Evolutionary conservation across 2,329 filamentous ascomycete genomes (phyloP), one percentile per base, ranked within the genome.

Genomic region (Aspergillus pseudoglaucus): DNA sequence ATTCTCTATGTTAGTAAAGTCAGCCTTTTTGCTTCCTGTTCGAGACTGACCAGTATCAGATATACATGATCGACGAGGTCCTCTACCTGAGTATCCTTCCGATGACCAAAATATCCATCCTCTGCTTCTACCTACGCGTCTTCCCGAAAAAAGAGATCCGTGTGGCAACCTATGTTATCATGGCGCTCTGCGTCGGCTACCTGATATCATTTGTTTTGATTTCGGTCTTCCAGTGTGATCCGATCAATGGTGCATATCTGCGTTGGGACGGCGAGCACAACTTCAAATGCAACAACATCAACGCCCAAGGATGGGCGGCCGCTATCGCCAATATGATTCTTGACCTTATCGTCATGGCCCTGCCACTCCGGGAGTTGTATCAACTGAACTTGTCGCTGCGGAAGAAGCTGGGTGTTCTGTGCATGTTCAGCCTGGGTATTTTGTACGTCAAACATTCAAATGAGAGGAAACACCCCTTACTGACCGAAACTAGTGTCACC

Each of bases 121-220:
- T 68, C 5, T 66, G 59, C 25, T 55, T 66, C 18, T 75, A 75
- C 46, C 60, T 76, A 14, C 47, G 70, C 2, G 61, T 75, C 9
- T 72, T 76, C 17, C 64, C 77, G 6, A 58, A 51, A 1, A 50
- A 49, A 38, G 69, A 66, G 46, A 48, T 72, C 14, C 60, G 70
- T 10, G 48, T 59, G 1, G 53, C 44, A 6, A 55, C 60, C 3
- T 69, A 62, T 20, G 45, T 62, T 14, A 59, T 59, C 0, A 61
- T 72, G 9, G 65, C 56, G 3, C 47, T 67, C 12, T 64, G 64
- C 12, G 25, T 63, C 4, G 37, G 51, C 12, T 66, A 66, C 22
- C 33, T 61, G 41, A 47, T 67, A 9, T 50, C 56, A 2, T 70
- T 70, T 45, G 43, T 67, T 6, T 46, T 66, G n/a, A 58, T 63